Percentiles rank a stretch among this genome's conserved stretches.
phyloP scores from a whole-genome alignment of 257 asterid genomes.

The Orobanche coerulescens region DNA sequence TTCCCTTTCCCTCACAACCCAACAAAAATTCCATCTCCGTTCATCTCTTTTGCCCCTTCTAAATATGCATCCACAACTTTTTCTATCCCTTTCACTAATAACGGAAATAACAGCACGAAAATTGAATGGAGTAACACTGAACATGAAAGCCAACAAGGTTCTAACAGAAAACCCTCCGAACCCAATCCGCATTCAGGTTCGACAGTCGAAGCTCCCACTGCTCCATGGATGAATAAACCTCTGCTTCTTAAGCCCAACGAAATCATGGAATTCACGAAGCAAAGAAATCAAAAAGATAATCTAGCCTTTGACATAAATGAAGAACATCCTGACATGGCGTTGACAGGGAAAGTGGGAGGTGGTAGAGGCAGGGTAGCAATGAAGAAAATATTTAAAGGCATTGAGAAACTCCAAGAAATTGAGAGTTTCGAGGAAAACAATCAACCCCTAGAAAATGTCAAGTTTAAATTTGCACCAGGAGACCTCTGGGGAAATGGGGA shows the following conservation, averaged over 20 bases:
- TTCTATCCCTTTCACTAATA: conserved; percentile 23
- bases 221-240: conserved; percentile 91
- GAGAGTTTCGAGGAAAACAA: conserved; percentile 28
- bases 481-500: conserved; percentile 39
- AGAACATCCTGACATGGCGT: conserved; percentile 33
- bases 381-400: conserved; percentile 62
- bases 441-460: conserved; percentile 19
- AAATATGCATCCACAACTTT: conserved; percentile 14
- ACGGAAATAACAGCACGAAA: conserved; percentile 10
- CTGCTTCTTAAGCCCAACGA: conserved; percentile 57
- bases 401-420: conserved; percentile 46
- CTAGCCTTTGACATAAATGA: conserved; percentile 19
- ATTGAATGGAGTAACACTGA: conserved; percentile 20
- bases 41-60: conserved; percentile 17
- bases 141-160: conserved; percentile 21
- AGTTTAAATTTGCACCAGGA: conserved; percentile 55
- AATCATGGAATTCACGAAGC: conserved; percentile 38
- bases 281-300: conserved; percentile 33
- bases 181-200: conserved; percentile 30
- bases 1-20: conserved; percentile 26
- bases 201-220: conserved; percentile 59
- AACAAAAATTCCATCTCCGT: conserved; percentile 21
- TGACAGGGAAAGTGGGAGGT: conserved; percentile 64
- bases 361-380: conserved; percentile 74
- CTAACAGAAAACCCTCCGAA: conserved; percentile 22